Percentiles rank a stretch among this genome's conserved stretches.
Evolutionary conservation across 208 protist species (phyloP).

Genomic region (Acanthamoeba sp.): DNA sequence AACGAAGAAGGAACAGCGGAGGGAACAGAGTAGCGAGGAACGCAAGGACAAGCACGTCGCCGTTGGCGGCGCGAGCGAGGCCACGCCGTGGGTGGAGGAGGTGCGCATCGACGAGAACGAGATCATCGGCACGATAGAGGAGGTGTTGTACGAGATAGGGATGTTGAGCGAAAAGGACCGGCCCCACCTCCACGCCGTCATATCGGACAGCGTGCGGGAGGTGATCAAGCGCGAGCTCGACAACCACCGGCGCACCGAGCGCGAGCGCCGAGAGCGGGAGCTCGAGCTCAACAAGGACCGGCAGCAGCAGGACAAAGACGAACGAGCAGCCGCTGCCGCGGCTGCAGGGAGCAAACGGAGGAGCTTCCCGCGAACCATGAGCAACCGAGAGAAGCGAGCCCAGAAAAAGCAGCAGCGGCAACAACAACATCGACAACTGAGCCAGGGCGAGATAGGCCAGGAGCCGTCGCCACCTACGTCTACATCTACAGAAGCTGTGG

Average conservation of each 20-base stretch:
- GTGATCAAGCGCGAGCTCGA: constrained; percentile 62
- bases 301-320: neutral
- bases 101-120: neutral
- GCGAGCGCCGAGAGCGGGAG: neutral
- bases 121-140: constrained; percentile 51
- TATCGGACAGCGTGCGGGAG: constrained; percentile 14
- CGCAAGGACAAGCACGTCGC: too few relatives aligned
- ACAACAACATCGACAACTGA: neutral
- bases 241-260: neutral
- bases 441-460: too few relatives aligned
- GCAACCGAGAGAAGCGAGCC: neutral
- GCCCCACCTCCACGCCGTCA: constrained; percentile 8
- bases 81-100: neutral
- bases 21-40: too few relatives aligned
- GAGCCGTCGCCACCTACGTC: too few relatives aligned
- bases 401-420: neutral
- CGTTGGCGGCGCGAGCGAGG: too few relatives aligned
- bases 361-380: neutral
- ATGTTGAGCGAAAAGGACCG: constrained; percentile 40
- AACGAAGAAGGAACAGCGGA: neutral
- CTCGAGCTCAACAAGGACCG: neutral
- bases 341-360: neutral
- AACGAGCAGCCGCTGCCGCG: neutral
- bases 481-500: too few relatives aligned
- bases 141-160: constrained; percentile 44